A percentile compares a stretch with the other conserved stretches of the same genome.
phyloP scores from a whole-genome alignment of 225 moss, liverwort and hornwort species.

The Bryoerythrophyllum caledonicum region DNA sequence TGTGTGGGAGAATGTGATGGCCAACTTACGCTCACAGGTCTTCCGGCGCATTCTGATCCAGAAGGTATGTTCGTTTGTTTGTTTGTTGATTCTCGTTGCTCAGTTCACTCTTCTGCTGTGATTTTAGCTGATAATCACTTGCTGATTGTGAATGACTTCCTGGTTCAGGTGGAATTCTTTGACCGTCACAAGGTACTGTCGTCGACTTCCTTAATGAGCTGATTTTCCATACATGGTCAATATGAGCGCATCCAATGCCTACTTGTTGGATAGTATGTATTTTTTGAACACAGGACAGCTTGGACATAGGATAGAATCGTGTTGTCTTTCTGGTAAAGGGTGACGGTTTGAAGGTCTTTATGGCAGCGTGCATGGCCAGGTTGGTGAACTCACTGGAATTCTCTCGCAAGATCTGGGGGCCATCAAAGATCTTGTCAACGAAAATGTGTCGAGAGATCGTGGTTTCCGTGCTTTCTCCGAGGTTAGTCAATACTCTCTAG shows the following conservation, averaged over 20 bases:
- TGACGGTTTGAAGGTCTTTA: conserved; percentile 52
- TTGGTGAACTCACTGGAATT: conserved; percentile 96
- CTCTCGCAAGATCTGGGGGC: conserved; percentile 93
- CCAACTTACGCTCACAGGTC: conserved; percentile 78
- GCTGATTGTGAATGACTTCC: conserved; percentile 12
- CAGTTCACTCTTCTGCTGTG: neutral
- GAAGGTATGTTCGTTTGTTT: conserved; percentile 52
- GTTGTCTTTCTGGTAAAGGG: conserved; percentile 32
- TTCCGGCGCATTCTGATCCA: conserved; percentile 94
- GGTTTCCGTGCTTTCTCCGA: conserved; percentile 88
- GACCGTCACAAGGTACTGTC: conserved; percentile 96
- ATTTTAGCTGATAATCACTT: neutral
- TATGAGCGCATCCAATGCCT: neutral
- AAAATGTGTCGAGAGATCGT: conserved; percentile 94
- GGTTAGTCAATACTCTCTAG: conserved; percentile 40
- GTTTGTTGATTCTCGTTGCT: neutral
- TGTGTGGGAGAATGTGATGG: conserved; percentile 99
- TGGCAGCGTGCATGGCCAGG: conserved; percentile 76
- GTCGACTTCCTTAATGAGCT: conserved; percentile 1
- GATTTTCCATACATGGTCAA: neutral
- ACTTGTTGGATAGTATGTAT: neutral
- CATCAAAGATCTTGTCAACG: conserved; percentile 87
- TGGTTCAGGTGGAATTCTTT: conserved; percentile 94
- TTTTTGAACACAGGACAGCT: neutral
- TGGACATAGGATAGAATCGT: neutral